Evolutionary conservation across 176 grass and related monocot genomes (phyloP), one percentile per base, ranked within the genome.

Genomic region (Triticum timopheevii): DNA sequence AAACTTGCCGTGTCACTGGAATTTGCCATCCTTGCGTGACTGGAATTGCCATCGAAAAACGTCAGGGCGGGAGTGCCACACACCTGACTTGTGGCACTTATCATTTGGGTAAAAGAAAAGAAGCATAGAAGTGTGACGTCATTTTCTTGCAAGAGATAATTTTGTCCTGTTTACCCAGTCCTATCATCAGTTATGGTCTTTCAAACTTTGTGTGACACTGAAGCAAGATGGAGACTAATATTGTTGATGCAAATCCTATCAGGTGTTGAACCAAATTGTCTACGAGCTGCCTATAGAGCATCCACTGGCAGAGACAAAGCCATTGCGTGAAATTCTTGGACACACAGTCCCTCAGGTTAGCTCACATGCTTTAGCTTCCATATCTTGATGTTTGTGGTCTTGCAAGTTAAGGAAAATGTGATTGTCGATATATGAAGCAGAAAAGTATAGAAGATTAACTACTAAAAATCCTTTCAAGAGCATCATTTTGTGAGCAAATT

Each of bases 231-330:
- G 20, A 54, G 10, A 68, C 7, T 87, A 39, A 33, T 56, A 76
- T 61, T 77, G 17, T 71, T 88, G 35, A 69, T 82, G 68, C 61
- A 34, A 81, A 76, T 71, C 27, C 23, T 63, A 82, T 89, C 87
- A 97, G 95, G 95, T 97, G 58, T 82, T 97, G 80, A 97, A 97
- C 83, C 95, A 95, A 91, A 97, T 97, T 75, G 95, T 97, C 58
- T 93, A 81, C 33, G 95, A 95, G 78, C 92, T 97, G 52, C 95
- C 95, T 76, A 70, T 82, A 77, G 92, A 92, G 74, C 95, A 97
- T 68, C 95, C 92, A 61, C 83, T 97, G 65, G 85, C 95, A 34
- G 92, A 93, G 22, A 80, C 88, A 45, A 97, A 93, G 78, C 95
- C 95, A 69, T 67, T 95, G 86, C 92, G 70, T n/a, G 95, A 97